Percentiles rank a stretch among this genome's conserved stretches.
phyloP scores from a whole-genome alignment of 1,284 basidiomycete genomes.

The Rhodotorula mucilaginosa region DNA sequence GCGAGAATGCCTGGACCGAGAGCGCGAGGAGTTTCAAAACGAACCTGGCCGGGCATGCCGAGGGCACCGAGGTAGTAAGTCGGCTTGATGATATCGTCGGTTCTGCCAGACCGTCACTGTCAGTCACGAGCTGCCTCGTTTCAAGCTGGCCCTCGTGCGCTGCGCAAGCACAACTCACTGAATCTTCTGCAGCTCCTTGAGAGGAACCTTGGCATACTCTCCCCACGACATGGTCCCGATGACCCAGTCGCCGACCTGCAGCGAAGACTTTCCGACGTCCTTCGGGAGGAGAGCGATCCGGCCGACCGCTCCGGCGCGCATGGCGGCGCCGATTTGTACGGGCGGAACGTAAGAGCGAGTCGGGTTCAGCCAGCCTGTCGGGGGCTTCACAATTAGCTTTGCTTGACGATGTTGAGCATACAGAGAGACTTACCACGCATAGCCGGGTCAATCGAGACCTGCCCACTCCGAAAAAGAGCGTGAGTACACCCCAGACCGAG shows the following conservation, averaged over 20 bases:
- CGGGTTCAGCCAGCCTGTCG: slow-evolving; percentile 42
- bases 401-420: neutral
- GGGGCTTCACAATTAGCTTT: no score
- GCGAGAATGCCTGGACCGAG: neutral
- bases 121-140: neutral
- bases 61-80: slow-evolving; percentile 47
- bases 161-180: slow-evolving; percentile 5
- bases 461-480: neutral
- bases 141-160: no score
- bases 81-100: slow-evolving; percentile 15
- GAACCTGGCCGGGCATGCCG: slow-evolving; percentile 42
- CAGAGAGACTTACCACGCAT: slow-evolving; percentile 25
- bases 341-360: slow-evolving; percentile 40
- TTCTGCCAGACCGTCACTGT: neutral
- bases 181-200: slow-evolving; percentile 37
- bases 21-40: neutral
- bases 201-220: slow-evolving; percentile 36
- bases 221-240: slow-evolving; percentile 32
- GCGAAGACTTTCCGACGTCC: neutral
- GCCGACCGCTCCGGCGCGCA: slow-evolving; percentile 41
- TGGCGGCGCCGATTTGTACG: slow-evolving; percentile 38
- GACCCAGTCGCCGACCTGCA: slow-evolving; percentile 37
- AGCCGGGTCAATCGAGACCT: slow-evolving; percentile 45
- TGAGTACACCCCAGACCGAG: no score
- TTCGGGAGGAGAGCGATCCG: slow-evolving; percentile 20